A percentile compares a stretch with the other conserved stretches of the same genome.
Conservation (phyloP, 1,139 yeast genomes). For the Pichia sp. region DNA sequence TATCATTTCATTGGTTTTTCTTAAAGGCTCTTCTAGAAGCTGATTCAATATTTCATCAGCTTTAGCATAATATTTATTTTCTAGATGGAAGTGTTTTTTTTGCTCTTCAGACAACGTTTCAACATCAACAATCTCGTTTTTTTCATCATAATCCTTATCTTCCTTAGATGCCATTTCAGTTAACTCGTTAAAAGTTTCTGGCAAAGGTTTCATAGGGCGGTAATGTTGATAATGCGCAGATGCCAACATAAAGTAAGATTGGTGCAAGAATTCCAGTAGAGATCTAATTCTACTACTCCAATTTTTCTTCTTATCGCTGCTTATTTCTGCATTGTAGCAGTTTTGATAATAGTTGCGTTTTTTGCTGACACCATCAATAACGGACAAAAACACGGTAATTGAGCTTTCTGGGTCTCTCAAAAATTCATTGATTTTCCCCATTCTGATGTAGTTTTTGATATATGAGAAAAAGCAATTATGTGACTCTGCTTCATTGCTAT, state of each 20-base stretch:
- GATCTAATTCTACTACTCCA: conserved; percentile 32
- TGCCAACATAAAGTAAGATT: conserved; percentile 73
- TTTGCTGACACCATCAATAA: conserved; percentile 39
- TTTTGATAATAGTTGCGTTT: conserved; percentile 25
- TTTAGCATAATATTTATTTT: conserved; percentile 27
- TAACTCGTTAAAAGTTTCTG: conserved; percentile 28
- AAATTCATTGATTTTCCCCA: conserved; percentile 61
- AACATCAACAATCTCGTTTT: conserved; percentile 19
- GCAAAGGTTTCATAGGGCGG: conserved; percentile 40
- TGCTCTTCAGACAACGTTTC: conserved; percentile 22
- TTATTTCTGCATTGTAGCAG: conserved; percentile 14
- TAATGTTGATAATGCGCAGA: conserved; percentile 70
- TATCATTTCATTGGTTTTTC: conserved; percentile 25
- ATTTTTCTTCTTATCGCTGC: conserved; percentile 12
- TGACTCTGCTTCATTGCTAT: conserved; percentile 47
- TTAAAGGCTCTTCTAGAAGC: conserved; percentile 29
- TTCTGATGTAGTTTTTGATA: conserved; percentile 34
- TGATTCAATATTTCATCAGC: conserved; percentile 29
- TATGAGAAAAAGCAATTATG: conserved; percentile 47
- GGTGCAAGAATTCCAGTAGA: conserved; percentile 65
- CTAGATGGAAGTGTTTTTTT: conserved; percentile 24
- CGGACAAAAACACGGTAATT: conserved; percentile 39
- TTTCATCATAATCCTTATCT: conserved; percentile 5
- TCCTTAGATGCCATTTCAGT: conserved; percentile 24
- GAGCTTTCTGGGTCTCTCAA: conserved; percentile 49